These are phyloP conservation scores for Melastoma malabathricum DNA, from an alignment of 345 rosid species.

Conservation along the genomic window DNA sequence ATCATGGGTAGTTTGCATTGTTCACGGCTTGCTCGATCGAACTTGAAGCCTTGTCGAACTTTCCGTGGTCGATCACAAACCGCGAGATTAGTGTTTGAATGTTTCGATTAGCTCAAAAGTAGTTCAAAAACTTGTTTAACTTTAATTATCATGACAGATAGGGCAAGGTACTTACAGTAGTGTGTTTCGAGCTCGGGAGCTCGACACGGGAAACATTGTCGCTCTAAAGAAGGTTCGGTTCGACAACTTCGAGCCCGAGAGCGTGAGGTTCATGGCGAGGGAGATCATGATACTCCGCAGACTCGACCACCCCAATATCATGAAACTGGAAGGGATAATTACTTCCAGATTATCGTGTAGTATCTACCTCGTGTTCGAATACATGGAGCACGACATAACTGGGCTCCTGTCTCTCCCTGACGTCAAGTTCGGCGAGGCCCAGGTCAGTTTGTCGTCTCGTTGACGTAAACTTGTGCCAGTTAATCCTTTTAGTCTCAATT, in stretches of 20 bases:
- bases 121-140: no score
- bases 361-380: constrained; percentile 89
- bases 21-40: no score
- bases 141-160: constrained; percentile 32
- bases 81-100: no score
- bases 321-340: constrained; percentile 76
- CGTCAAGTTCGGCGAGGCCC: constrained; percentile 67
- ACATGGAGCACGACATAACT: constrained; percentile 96
- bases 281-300: constrained; percentile 84
- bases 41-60: no score
- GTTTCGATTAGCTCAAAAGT: no score
- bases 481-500: not conserved
- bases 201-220: constrained; percentile 68
- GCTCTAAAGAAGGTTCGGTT: constrained; percentile 94
- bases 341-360: constrained; percentile 74
- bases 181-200: constrained; percentile 80
- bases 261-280: constrained; percentile 95
- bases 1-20: no score
- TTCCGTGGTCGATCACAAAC: no score
- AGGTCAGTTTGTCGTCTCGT: constrained; percentile 35
- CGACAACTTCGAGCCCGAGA: constrained; percentile 95
- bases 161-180: constrained; percentile 98
- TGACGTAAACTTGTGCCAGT: not conserved
- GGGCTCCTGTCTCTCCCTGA: constrained; percentile 81
- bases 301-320: constrained; percentile 86